Evolutionary conservation across 805 yeast species (phyloP).

Genomic region (Candida suzukii): DNA sequence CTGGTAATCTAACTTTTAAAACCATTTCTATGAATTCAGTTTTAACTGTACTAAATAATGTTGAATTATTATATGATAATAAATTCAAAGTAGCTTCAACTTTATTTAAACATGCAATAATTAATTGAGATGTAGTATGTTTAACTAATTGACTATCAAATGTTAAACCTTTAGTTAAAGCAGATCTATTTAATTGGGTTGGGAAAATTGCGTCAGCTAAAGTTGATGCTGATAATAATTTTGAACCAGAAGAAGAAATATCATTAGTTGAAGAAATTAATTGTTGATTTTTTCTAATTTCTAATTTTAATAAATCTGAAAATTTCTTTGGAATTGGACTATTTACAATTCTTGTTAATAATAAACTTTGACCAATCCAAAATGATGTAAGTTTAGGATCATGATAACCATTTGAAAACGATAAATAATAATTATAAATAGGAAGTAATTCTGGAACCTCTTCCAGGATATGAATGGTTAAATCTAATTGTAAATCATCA

Average conservation of each 20-base stretch:
- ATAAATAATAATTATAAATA: constrained; percentile 55
- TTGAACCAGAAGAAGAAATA: not conserved
- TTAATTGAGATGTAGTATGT: constrained; percentile 57
- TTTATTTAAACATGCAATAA: constrained; percentile 48
- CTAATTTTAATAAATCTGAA: constrained; percentile 4
- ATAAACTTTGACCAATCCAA: constrained; percentile 70
- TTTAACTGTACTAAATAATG: constrained; percentile 7
- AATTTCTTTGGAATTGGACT: constrained; percentile 43
- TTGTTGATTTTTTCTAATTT: constrained; percentile 1
- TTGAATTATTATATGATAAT: constrained; percentile 12
- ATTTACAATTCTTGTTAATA: constrained; percentile 53
- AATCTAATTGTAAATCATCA: constrained; percentile 52
- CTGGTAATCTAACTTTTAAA: constrained; percentile 37
- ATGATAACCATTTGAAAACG: constrained; percentile 56
- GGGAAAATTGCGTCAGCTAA: constrained; percentile 59
- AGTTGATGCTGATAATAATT: constrained; percentile 11
- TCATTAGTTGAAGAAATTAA: not conserved
- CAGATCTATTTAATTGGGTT: constrained; percentile 48
- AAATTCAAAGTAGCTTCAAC: constrained; percentile 30
- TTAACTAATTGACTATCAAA: constrained; percentile 43
- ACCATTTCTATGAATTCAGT: constrained; percentile 17
- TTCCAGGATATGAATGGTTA: constrained; percentile 43
- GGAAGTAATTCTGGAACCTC: constrained; percentile 65
- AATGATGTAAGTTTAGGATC: constrained; percentile 77
- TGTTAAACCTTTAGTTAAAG: constrained; percentile 53